These are phyloP conservation scores for Zelopaecilomyces penicillatus DNA, from an alignment of 2,329 filamentous ascomycete genomes.

Conservation along the genomic window DNA sequence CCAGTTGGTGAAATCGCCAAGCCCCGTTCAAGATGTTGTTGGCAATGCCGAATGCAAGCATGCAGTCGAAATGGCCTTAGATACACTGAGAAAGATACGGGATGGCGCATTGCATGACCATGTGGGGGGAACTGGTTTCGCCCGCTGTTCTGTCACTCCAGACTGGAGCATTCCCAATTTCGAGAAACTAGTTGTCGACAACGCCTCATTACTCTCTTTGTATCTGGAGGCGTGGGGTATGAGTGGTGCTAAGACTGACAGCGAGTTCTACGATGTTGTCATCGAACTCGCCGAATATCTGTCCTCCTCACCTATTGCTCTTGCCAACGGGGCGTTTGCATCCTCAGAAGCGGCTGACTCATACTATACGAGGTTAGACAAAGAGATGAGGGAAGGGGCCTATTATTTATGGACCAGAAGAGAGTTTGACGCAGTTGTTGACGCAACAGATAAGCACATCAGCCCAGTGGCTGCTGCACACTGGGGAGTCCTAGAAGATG, in stretches of 20 bases:
- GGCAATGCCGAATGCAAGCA: conserved; percentile 67
- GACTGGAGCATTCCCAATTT: conserved; percentile 96
- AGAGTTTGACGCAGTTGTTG: conserved; percentile 70
- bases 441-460: conserved; percentile 41
- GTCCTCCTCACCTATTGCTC: conserved; percentile 59
- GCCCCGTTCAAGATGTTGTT: conserved; percentile 75
- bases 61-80: conserved; percentile 69
- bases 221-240: conserved; percentile 81
- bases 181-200: conserved; percentile 94
- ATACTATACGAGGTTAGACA: conserved; percentile 61
- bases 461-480: conserved; percentile 70
- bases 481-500: conserved; percentile 75
- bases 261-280: conserved; percentile 69
- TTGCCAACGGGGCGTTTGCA: conserved; percentile 66
- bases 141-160: conserved; percentile 76
- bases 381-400: conserved; percentile 79
- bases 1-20: conserved; percentile 61
- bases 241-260: conserved; percentile 39
- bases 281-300: conserved; percentile 84
- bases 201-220: conserved; percentile 72
- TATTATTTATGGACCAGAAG: conserved; percentile 91
- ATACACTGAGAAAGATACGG: conserved; percentile 68
- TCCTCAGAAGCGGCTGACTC: conserved; percentile 91
- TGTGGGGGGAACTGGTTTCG: conserved; percentile 44
- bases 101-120: conserved; percentile 49